These are phyloP conservation scores for Rhytidiadelphus loreus DNA, from an alignment of 225 moss, liverwort and hornwort species.

Conservation along the genomic window DNA sequence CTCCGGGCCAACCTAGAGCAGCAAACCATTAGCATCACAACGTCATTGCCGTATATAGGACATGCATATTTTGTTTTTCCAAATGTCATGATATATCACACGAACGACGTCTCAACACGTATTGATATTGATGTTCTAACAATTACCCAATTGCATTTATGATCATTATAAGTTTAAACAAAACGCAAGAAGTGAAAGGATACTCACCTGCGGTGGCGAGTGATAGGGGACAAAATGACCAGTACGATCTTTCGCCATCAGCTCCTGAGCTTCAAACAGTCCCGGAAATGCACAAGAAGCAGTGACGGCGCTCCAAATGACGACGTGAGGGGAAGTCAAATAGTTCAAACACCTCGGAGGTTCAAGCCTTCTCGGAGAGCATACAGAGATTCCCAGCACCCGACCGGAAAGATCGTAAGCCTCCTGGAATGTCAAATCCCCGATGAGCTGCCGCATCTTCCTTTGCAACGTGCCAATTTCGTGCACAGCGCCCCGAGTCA, in stretches of 20 bases:
- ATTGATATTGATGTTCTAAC: background rate
- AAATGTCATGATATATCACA: background rate
- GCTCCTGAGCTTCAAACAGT: conserved; percentile 92
- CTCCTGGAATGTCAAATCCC: conserved; percentile 96
- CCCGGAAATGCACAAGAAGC: conserved; percentile 99
- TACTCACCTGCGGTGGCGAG: conserved; percentile 59
- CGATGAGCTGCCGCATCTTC: conserved; percentile 94
- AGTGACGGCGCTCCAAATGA: conserved; percentile 99
- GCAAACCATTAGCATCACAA: background rate
- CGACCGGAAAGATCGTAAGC: conserved; percentile 95
- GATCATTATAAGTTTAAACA: background rate
- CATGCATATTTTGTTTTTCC: background rate
- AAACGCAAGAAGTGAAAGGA: background rate
- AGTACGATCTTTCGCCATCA: conserved; percentile 97
- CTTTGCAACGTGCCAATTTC: conserved; percentile 82
- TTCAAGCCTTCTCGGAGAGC: conserved; percentile 85
- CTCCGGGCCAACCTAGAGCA: conserved; percentile 56
- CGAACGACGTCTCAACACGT: background rate
- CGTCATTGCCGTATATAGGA: background rate
- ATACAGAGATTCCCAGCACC: conserved; percentile 91
- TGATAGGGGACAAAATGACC: conserved; percentile 93
- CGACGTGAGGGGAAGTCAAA: conserved; percentile 96
- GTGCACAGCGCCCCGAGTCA: conserved; percentile 89
- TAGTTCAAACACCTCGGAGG: conserved; percentile 93
- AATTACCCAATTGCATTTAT: background rate